These are phyloP conservation scores for Alternaria alternata DNA, from an alignment of 2,329 filamentous ascomycete genomes.

Conservation along the genomic window DNA sequence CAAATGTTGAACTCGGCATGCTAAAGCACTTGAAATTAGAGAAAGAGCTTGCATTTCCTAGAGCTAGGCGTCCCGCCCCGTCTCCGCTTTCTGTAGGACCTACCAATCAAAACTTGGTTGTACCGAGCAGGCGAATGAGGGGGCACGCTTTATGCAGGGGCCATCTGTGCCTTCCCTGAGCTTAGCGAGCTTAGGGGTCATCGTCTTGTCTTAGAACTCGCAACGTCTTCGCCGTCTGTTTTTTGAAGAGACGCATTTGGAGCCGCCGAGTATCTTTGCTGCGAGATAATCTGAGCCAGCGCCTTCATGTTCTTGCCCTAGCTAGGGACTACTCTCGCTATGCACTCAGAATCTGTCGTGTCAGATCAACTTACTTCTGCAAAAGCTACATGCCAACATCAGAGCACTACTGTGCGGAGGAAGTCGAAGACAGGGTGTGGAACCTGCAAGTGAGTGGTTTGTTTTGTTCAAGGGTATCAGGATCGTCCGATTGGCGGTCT, in stretches of 20 bases:
- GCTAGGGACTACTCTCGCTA: background rate
- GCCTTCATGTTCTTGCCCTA: background rate
- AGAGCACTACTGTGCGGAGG: background rate
- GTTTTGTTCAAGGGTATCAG: background rate
- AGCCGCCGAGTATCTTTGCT: background rate
- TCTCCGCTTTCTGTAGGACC: background rate
- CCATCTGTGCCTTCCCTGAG: background rate
- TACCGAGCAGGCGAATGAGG: background rate
- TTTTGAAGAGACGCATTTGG: background rate
- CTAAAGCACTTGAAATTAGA: background rate
- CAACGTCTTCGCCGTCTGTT: background rate
- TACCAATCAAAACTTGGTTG: background rate
- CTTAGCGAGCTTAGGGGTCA: constrained; percentile 1
- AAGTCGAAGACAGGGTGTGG: constrained; percentile 13
- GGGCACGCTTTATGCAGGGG: background rate
- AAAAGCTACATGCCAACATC: background rate
- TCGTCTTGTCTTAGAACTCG: background rate
- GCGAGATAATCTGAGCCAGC: background rate
- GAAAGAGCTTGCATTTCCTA: background rate
- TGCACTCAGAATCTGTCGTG: background rate
- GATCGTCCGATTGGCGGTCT: background rate
- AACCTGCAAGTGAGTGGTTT: constrained; percentile 16
- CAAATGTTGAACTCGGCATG: background rate
- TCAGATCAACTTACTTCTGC: background rate
- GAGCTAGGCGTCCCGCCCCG: background rate